phyloP scores from a whole-genome alignment of 2,329 filamentous ascomycete genomes.

The Colletotrichum graminicola region DNA sequence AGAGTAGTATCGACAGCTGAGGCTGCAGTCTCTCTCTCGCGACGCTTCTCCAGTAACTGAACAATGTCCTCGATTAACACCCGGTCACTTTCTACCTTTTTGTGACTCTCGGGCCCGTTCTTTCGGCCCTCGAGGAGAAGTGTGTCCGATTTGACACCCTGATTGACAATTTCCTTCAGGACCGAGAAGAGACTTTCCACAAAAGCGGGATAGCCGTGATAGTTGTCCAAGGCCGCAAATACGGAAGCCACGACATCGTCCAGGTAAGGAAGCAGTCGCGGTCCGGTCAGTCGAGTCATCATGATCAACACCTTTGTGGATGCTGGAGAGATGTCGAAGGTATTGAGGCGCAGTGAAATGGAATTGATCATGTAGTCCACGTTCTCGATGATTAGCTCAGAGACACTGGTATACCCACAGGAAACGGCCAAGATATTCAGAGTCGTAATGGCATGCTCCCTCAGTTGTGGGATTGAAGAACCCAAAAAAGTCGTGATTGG shows the following conservation, averaged over 20 bases:
- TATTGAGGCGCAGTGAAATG: constrained; percentile 88
- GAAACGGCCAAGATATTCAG: constrained; percentile 82
- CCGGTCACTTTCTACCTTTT: constrained; percentile 51
- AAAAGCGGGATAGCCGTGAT: constrained; percentile 89
- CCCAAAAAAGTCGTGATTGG: constrained; percentile 91
- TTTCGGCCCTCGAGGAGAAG: constrained; percentile 60
- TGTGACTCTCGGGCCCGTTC: constrained; percentile 55
- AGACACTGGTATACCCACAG: constrained; percentile 81
- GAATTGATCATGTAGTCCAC: constrained; percentile 98
- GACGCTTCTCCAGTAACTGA: constrained; percentile 63
- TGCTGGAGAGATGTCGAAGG: constrained; percentile 91
- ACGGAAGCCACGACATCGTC: constrained; percentile 93
- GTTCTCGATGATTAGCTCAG: constrained; percentile 87
- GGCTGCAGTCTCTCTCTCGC: constrained; percentile 48
- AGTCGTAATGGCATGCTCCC: constrained; percentile 84
- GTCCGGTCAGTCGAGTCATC: constrained; percentile 92
- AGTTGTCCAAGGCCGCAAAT: constrained; percentile 93
- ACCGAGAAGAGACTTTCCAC: constrained; percentile 89
- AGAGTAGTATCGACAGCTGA: constrained; percentile 52
- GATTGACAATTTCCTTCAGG: constrained; percentile 83
- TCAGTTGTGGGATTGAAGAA: constrained; percentile 74
- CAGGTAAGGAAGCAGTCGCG: constrained; percentile 84
- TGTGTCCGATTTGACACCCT: constrained; percentile 74
- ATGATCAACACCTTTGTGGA: constrained; percentile 91
- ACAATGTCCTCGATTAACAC: constrained; percentile 60